Base-by-base conservation (phyloP, 805 yeast species). In the Candida silvicultrix region DNA sequence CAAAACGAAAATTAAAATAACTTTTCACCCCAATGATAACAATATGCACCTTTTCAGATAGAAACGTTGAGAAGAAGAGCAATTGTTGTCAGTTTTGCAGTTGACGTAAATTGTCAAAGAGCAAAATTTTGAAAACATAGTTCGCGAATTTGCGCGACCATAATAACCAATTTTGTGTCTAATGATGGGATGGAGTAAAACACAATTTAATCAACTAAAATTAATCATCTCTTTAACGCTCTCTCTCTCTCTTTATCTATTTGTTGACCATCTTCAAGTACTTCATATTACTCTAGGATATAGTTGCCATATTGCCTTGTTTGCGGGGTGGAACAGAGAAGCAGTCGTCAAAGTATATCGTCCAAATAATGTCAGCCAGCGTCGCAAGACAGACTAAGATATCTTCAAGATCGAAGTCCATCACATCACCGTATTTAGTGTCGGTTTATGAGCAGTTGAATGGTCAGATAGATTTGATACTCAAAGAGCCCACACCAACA, bases 401-500 rank as follows among this genome's bases (percentile, higher is more conserved):
- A 16, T 18, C 20, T 18, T 35, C 21, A 5, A 39, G n/a, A 8
- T 5, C 41, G 2, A 20, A 34, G 15, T 8, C 36, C 7, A 19
- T 22, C 5, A 40, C 25, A 10, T 40, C 43, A 2, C 43, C 43
- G 3, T 40, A 40, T 16, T n/a, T 40, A 14, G 12, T 8, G 2
- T 37, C 37, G 2, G 20, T 34, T 20, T 32, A 23, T 6, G 23
- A 25, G n/a, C n/a, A 14, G 15, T 14, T 35, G 46, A 40, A 32
- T 2, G 28, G 38, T 8, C 37, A 47, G 22, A 44, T 47, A 2
- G 23, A 40, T 18, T 21, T 18, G 1, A 31, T 47, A 19, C 40
- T 49, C 4, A 11, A 14, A 35, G 36, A 18, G 32, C 46, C 25
- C 12, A 28, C 12, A 16, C 32, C 29, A 48, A 45, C 20, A 43